Evolutionary conservation across 441 rosid species (phyloP), one percentile per base, ranked within the genome.

Genomic region (Capsella rubella): DNA sequence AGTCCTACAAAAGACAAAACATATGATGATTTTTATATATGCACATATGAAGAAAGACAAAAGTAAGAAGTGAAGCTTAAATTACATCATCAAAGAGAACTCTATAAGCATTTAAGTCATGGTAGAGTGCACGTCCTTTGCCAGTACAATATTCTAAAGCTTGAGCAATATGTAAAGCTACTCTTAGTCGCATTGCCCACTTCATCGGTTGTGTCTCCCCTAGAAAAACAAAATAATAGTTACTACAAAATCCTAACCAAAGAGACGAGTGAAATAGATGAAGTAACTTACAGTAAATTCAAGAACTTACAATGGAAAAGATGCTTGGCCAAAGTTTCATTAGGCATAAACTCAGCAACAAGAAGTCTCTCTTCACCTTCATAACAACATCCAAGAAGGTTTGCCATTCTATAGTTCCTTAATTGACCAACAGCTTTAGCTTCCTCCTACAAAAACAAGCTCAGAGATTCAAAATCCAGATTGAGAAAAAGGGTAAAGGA

Each of bases 181-280:
- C 97, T 87, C 97, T 87, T 71, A 92, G 70, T 61, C 99, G 78
- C 97, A 94, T 94, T 2, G 89, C 90, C 97, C 97, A 94, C 82
- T 92, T 90, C 93, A 94, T 91, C 35, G 99, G 99, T 51, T 89
- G 91, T 63, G 86, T 49, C 75, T 94, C 99, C 97, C 99, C 97
- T 91, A 83, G 76, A 77, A 77, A 8, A 3, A 11, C 11, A 40
- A 60, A 58, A 42, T 0, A 42, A 71, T 0, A 40, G 40, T 55
- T 28, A 42, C 4, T 40, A 27, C 4, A n/a, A 1, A 61, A 27
- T 0, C 51, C 27, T 40, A 61, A 40, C 25, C 25, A 60, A 60
- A 39, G 16, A 21, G 64, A 13, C 12, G 35, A 28, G 37, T 28
- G 31, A 4, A 27, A 5, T 6, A 54, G 16, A 53, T 53, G 11